These are phyloP conservation scores for Pichia sorboxylosa DNA, from an alignment of 1,139 yeast species.

Conservation along the genomic window DNA sequence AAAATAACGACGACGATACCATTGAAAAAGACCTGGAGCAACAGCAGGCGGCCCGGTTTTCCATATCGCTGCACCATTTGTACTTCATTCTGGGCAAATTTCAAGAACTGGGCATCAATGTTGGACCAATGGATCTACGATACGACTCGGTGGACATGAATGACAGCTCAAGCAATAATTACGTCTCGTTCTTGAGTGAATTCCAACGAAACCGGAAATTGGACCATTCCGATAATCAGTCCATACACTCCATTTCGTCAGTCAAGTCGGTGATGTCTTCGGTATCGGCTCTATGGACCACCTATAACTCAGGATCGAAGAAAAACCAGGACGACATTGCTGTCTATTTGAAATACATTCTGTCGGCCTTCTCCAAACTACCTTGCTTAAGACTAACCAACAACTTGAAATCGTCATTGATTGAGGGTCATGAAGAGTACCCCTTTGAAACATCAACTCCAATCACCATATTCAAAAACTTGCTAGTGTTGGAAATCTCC, in stretches of 20 bases:
- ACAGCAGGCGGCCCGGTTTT: slow-evolving; percentile 35
- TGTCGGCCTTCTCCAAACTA: slow-evolving; percentile 54
- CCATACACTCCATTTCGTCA: slow-evolving; percentile 52
- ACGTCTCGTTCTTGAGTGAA: slow-evolving; percentile 31
- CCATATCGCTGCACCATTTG: slow-evolving; percentile 51
- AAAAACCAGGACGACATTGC: slow-evolving; percentile 30
- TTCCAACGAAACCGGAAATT: slow-evolving; percentile 35
- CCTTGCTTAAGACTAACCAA: slow-evolving; percentile 55
- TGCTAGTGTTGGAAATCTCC: slow-evolving; percentile 47
- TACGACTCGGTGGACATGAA: slow-evolving; percentile 49
- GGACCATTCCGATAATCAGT: slow-evolving; percentile 47
- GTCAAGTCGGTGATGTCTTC: slow-evolving; percentile 42
- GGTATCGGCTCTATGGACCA: slow-evolving; percentile 30
- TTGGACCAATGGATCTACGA: slow-evolving; percentile 54
- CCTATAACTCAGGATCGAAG: slow-evolving; percentile 17
- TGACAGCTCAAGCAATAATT: slow-evolving; percentile 36
- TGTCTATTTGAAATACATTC: slow-evolving; percentile 43
- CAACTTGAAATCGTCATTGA: slow-evolving; percentile 43
- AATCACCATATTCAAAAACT: slow-evolving; percentile 44
- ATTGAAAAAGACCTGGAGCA: slow-evolving; percentile 9
- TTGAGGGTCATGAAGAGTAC: slow-evolving; percentile 54
- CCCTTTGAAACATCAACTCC: slow-evolving; percentile 67
- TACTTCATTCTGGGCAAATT: slow-evolving; percentile 49
- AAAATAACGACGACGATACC: background rate
- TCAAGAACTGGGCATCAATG: slow-evolving; percentile 40